Evolutionary conservation across 1,284 basidiomycete genomes (phyloP), one percentile per base, ranked within the genome.

Genomic region (Malassezia furfur): DNA sequence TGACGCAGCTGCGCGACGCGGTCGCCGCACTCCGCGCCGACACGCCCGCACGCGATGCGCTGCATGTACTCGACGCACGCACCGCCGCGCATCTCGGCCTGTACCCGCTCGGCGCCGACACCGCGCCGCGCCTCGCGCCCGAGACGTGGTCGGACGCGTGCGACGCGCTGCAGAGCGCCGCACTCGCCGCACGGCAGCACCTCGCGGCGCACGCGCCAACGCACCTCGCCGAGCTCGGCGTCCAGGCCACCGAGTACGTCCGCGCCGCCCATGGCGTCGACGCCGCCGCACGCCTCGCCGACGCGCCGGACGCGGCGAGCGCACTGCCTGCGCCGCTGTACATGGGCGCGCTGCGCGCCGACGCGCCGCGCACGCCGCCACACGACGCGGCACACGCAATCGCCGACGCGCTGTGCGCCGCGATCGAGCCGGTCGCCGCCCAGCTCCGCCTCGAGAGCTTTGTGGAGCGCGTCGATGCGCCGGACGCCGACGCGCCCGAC

Each of bases 361-460:
- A 38, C 28, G 14, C 37, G 22, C 14, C 6, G 12, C 22, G 47
- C 1, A 5, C 52, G 8, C 17, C 30, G 9, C 17, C 37, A 3
- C 47, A 35, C 25, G 25, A 15, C 5, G 38, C 36, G 12, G 48
- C 53, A 12, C 25, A 44, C n/a, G 37, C 12, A 3, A 22, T 44
- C 5, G 21, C 52, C 19, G 50, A 57, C 19, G 44, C 35, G 3
- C 22, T 57, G 6, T 52, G 50, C n/a, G 30, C 41, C 10, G 50
- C 40, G 11, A 35, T 57, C 14, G 28, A 21, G 31, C 50, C 35
- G 14, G 32, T 36, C 10, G 44, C 45, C 15, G 17, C 45, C 2
- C 28, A 32, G 6, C 35, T 57, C 34, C 44, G 34, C n/a, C 39
- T 57, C n/a, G 55, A 57, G 34, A 43, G 50, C 28, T 57, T 57